Evolutionary conservation across 2,329 filamentous ascomycete species (phyloP).

Genomic region (Hypoxylon sp.): DNA sequence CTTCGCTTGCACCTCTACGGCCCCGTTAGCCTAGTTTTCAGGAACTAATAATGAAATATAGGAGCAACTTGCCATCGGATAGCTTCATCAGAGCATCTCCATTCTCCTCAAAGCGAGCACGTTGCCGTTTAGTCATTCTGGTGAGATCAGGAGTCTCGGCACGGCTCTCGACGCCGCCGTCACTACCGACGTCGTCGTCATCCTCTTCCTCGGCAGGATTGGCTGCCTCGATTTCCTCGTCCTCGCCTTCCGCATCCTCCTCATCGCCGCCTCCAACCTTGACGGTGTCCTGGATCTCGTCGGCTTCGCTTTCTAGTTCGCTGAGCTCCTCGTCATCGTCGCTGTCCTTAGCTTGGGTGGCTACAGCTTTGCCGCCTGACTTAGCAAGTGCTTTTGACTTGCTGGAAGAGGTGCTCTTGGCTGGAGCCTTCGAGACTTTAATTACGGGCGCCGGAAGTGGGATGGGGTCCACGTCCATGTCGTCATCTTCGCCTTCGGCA

Average conservation of each 20-base stretch:
- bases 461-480: slow-evolving; percentile 60
- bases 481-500: slow-evolving; percentile 67
- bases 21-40: slow-evolving; percentile 39
- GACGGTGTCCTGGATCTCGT: slow-evolving; percentile 64
- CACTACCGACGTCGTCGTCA: slow-evolving; percentile 61
- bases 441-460: slow-evolving; percentile 60
- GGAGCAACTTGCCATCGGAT: slow-evolving; percentile 66
- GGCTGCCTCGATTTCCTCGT: slow-evolving; percentile 63
- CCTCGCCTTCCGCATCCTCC: slow-evolving; percentile 60
- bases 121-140: slow-evolving; percentile 73
- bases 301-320: slow-evolving; percentile 68
- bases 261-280: slow-evolving; percentile 58
- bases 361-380: slow-evolving; percentile 51
- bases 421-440: slow-evolving; percentile 64
- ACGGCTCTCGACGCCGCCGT: slow-evolving; percentile 61
- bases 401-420: slow-evolving; percentile 50
- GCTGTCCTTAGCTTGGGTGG: slow-evolving; percentile 58
- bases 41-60: background rate
- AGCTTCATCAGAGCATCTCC: slow-evolving; percentile 70
- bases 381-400: slow-evolving; percentile 54
- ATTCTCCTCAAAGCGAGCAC: slow-evolving; percentile 71
- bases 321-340: slow-evolving; percentile 71
- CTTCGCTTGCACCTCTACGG: slow-evolving; percentile 73
- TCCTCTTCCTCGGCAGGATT: slow-evolving; percentile 57
- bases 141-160: slow-evolving; percentile 68